phyloP scores from a whole-genome alignment of 1,284 basidiomycete genomes.

The Amylostereum chailletii region DNA sequence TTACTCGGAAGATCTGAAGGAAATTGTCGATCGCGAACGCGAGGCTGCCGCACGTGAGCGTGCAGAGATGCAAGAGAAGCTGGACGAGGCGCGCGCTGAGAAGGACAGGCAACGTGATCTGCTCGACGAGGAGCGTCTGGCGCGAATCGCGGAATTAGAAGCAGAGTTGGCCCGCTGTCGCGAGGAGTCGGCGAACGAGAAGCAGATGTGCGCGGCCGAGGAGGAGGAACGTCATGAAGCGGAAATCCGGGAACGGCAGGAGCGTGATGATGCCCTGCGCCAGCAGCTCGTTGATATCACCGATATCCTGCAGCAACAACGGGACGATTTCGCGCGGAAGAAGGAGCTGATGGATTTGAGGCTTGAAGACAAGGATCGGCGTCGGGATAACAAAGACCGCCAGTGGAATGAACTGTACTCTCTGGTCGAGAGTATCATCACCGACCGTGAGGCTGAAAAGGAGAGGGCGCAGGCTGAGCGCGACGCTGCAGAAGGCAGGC shows the following conservation, averaged over 20 bases:
- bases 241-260: slow-evolving; percentile 43
- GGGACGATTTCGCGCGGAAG: slow-evolving; percentile 46
- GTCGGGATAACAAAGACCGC: slow-evolving; percentile 46
- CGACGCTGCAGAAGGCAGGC: slow-evolving; percentile 35
- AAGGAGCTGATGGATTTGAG: slow-evolving; percentile 45
- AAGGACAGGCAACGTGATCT: slow-evolving; percentile 36
- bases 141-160: slow-evolving; percentile 48
- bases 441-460: slow-evolving; percentile 42
- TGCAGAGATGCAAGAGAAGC: slow-evolving; percentile 17
- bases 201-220: slow-evolving; percentile 43
- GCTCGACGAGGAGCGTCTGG: slow-evolving; percentile 41
- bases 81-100: slow-evolving; percentile 24
- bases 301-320: slow-evolving; percentile 56
- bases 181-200: slow-evolving; percentile 46
- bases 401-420: slow-evolving; percentile 44
- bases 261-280: slow-evolving; percentile 50
- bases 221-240: slow-evolving; percentile 53
- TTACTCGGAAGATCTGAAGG: slow-evolving; percentile 47
- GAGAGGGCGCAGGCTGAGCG: slow-evolving; percentile 41
- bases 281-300: slow-evolving; percentile 60
- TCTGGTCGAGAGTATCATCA: slow-evolving; percentile 47
- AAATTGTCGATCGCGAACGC: slow-evolving; percentile 46
- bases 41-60: slow-evolving; percentile 45
- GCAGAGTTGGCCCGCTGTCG: slow-evolving; percentile 51
- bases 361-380: slow-evolving; percentile 46